Evolutionary conservation across 2,329 filamentous ascomycete genomes (phyloP), one percentile per base, ranked within the genome.

Genomic region (Teratosphaeria gauchensis): DNA sequence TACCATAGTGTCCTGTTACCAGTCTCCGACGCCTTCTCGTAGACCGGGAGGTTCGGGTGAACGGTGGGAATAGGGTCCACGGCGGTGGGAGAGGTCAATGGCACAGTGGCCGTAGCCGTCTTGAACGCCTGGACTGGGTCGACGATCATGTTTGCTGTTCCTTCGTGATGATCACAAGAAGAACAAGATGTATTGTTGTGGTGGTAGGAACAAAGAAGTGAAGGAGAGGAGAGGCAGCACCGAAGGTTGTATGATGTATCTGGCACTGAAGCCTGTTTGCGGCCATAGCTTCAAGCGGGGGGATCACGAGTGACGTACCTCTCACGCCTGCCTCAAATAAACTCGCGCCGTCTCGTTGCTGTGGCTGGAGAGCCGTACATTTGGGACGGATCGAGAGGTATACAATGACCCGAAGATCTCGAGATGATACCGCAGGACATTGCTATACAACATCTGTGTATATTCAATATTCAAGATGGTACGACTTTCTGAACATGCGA

Each of bases 1-100:
- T 65, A 74, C 73, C 73, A 80, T 57, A 80, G 75, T 51, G 77
- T 77, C 66, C 72, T 72, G 63, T 72, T 72, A 65, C 78, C 77
- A 60, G 70, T 68, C 58, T 78, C 71, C 57, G 67, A 67, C 62
- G 70, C 73, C 58, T 70, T 64, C 68, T 80, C 72, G 65, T 74
- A 72, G 59, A 75, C 73, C 42, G 73, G 68, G n/a, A 70, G 63
- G 60, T 72, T 71, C 32, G 76, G 75, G 24, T 62, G 54, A 52
- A 79, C 72, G 31, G 76, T 73, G 28, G 78, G 78, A 28, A 79
- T 67, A 30, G 71, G 66, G 51, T 69, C 61, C 48, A 72, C 64
- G 56, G 60, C 62, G 58, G 53, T 56, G 32, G 56, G 33, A 51
- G 52, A 59, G 30, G 57, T 33, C 33, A 58, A 32, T 48, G 57